phyloP scores from a whole-genome alignment of 2,329 filamentous ascomycete species.

The Tympanopsis confertula region DNA sequence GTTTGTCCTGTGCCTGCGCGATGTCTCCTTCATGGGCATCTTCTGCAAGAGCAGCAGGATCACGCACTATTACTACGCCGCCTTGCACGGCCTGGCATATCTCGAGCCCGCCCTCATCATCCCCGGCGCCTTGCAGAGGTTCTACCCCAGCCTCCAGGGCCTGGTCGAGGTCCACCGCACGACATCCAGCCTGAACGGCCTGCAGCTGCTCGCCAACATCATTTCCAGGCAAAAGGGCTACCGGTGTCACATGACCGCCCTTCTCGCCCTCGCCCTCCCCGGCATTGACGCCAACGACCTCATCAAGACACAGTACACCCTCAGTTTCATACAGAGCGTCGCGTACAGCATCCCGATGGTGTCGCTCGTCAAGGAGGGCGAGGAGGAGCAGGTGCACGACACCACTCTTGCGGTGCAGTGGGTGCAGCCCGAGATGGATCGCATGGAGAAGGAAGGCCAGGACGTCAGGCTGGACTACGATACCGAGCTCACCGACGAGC shows the following conservation, averaged over 20 bases:
- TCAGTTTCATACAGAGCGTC: slow-evolving; percentile 90
- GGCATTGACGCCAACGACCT: slow-evolving; percentile 97
- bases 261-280: slow-evolving; percentile 83
- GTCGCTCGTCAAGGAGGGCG: slow-evolving; percentile 60
- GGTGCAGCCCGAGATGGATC: slow-evolving; percentile 88
- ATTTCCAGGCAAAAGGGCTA: slow-evolving; percentile 94
- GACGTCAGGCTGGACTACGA: slow-evolving; percentile 78
- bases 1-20: slow-evolving; percentile 78
- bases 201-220: slow-evolving; percentile 83
- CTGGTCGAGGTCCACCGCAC: slow-evolving; percentile 95
- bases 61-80: slow-evolving; percentile 82
- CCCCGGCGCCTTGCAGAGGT: slow-evolving; percentile 84
- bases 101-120: slow-evolving; percentile 85
- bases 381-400: slow-evolving; percentile 44
- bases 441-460: slow-evolving; percentile 80
- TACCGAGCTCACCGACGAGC: slow-evolving; percentile 68
- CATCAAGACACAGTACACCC: slow-evolving; percentile 86
- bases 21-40: slow-evolving; percentile 95
- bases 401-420: slow-evolving; percentile 76
- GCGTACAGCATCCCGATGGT: slow-evolving; percentile 92
- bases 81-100: slow-evolving; percentile 78
- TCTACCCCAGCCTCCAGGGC: slow-evolving; percentile 93
- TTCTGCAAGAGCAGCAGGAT: slow-evolving; percentile 91
- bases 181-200: slow-evolving; percentile 78
- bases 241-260: slow-evolving; percentile 84